Evolutionary conservation across 495 filamentous ascomycete species (phyloP).

Genomic region (Chaetomidium leptoderma): DNA sequence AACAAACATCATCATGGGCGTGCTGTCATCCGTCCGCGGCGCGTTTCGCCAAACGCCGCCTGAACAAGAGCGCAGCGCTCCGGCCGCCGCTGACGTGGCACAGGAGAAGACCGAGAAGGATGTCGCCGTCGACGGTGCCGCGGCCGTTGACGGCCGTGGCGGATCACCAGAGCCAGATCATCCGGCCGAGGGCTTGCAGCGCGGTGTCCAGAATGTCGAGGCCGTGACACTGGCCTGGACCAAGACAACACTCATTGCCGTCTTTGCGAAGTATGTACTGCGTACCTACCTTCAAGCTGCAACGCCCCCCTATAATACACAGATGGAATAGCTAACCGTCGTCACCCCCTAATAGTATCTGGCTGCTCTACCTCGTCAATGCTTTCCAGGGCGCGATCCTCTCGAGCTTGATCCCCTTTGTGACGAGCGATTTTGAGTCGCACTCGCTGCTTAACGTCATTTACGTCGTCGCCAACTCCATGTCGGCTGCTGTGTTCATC

Average conservation of each 20-base stretch:
- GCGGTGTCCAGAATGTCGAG: conserved; percentile 43
- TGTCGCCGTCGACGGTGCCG: background rate
- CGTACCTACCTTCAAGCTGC: background rate
- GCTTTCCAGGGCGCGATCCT: conserved; percentile 37
- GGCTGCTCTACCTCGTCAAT: conserved; percentile 34
- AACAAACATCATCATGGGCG: background rate
- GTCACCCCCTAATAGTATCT: conserved; percentile 23
- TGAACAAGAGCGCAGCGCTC: background rate
- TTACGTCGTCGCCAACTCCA: conserved; percentile 38
- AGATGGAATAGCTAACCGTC: conserved; percentile 1
- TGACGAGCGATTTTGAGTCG: conserved; percentile 47
- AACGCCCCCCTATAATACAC: background rate
- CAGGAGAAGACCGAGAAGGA: conserved; percentile 11
- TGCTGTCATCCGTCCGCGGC: background rate
- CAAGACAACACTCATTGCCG: conserved; percentile 32
- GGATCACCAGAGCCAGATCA: background rate
- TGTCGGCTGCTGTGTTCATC: conserved; percentile 27
- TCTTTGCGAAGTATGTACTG: conserved; percentile 35
- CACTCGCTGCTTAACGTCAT: conserved; percentile 53
- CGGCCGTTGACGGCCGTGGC: background rate
- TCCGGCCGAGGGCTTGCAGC: conserved; percentile 21
- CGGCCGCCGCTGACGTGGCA: background rate
- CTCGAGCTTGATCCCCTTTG: conserved; percentile 33
- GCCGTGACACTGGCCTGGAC: conserved; percentile 43
- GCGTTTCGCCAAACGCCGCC: background rate